A percentile compares a stretch with the other conserved stretches of the same genome.
Conservation (phyloP, 371 early-diverging fungal species). For the Rhizopus microsporus region DNA sequence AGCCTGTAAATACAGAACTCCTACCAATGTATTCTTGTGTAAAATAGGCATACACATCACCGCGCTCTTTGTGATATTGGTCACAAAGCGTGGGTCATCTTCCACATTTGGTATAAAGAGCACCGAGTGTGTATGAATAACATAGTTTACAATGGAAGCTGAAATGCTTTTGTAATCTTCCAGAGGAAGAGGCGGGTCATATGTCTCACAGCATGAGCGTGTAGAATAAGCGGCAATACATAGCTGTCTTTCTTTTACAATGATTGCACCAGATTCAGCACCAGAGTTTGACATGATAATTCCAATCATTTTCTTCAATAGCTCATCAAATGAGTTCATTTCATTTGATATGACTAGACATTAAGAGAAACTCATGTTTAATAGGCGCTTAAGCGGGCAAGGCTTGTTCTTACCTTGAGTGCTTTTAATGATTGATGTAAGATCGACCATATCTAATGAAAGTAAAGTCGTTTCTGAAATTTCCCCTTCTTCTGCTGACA, state of each 20-base stretch:
- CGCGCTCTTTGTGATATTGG: constrained; percentile 36
- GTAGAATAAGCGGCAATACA: constrained; percentile 45
- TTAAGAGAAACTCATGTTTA: not conserved
- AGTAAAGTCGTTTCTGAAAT: constrained; percentile 34
- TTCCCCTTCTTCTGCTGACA: not conserved
- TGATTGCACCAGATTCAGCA: constrained; percentile 47
- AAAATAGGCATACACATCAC: constrained; percentile 58
- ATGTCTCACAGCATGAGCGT: constrained; percentile 34
- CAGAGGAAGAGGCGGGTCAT: constrained; percentile 41
- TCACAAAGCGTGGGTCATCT: constrained; percentile 42
- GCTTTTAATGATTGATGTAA: constrained; percentile 50
- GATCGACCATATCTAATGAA: constrained; percentile 48
- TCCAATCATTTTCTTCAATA: constrained; percentile 45
- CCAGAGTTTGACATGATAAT: constrained; percentile 50
- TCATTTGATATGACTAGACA: constrained; percentile 46
- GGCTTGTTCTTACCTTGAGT: constrained; percentile 34
- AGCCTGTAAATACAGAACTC: constrained; percentile 58
- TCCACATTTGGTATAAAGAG: constrained; percentile 45
- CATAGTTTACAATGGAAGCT: constrained; percentile 43
- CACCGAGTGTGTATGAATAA: constrained; percentile 40
- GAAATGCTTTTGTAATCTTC: constrained; percentile 40
- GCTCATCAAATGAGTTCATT: constrained; percentile 50
- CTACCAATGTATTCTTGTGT: constrained; percentile 57
- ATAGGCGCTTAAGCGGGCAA: not conserved
- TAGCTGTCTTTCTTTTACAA: constrained; percentile 46